These are phyloP conservation scores for Liquidambar formosana DNA, from an alignment of 164 flowering plant genomes.

Conservation along the genomic window DNA sequence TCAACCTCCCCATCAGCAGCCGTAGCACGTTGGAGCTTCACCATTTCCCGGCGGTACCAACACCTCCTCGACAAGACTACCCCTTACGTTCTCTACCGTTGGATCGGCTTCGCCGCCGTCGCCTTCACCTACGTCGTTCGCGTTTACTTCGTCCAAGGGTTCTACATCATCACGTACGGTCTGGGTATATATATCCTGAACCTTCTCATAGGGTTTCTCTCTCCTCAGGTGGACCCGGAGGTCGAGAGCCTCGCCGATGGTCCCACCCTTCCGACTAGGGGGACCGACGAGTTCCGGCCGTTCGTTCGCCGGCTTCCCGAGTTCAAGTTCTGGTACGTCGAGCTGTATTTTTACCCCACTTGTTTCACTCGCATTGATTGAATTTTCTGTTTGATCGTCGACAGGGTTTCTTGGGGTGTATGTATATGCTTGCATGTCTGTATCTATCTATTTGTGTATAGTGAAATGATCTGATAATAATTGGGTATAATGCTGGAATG, in stretches of 20 bases:
- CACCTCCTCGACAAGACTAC: constrained; percentile 57
- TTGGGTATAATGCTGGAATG: too few species aligned
- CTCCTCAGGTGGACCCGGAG: constrained; percentile 71
- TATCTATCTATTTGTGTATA: too few species aligned
- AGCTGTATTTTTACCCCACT: background rate
- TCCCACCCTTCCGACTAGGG: constrained; percentile 49
- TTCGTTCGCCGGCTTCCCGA: too few species aligned
- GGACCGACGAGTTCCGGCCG: constrained; percentile 65
- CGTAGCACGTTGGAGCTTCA: too few species aligned
- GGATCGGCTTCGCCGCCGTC: constrained; percentile 38
- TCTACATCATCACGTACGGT: too few species aligned
- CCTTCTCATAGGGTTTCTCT: constrained; percentile 59
- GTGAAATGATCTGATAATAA: too few species aligned
- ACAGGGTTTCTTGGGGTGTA: too few species aligned
- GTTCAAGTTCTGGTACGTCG: constrained; percentile 62
- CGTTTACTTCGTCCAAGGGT: too few species aligned
- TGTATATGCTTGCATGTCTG: too few species aligned
- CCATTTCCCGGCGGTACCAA: too few species aligned
- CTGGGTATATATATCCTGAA: constrained; percentile 57
- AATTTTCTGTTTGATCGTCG: background rate
- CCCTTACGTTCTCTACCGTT: constrained; percentile 47
- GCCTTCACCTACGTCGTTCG: too few species aligned
- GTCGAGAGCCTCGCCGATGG: constrained; percentile 33
- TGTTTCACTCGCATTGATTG: background rate
- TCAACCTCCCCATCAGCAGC: too few species aligned